A percentile compares a stretch with the other conserved stretches of the same genome.
phyloP scores from a whole-genome alignment of 2,329 filamentous ascomycete species.

The Tympanopsis confertula region DNA sequence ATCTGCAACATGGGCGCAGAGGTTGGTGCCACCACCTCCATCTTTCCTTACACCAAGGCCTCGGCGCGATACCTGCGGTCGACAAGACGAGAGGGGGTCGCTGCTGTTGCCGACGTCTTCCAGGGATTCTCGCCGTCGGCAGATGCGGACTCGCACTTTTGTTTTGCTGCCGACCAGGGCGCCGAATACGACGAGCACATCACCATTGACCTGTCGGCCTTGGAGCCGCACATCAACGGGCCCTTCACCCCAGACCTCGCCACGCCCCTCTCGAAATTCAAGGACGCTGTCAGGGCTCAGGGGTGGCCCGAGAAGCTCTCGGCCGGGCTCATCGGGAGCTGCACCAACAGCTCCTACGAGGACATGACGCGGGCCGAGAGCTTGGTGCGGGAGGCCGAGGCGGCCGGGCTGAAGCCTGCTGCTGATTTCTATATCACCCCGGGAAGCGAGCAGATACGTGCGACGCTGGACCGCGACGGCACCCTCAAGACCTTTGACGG shows the following conservation, averaged over 20 bases:
- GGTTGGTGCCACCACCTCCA: constrained; percentile 87
- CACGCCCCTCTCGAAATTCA: constrained; percentile 83
- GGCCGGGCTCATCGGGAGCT: constrained; percentile 90
- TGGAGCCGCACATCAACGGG: constrained; percentile 94
- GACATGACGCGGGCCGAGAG: constrained; percentile 95
- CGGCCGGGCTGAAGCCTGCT: constrained; percentile 80
- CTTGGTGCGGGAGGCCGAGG: constrained; percentile 79
- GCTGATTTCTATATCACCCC: constrained; percentile 93
- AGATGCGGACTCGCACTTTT: constrained; percentile 39
- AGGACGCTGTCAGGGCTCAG: constrained; percentile 70
- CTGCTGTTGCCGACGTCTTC: constrained; percentile 51
- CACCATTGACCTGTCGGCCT: constrained; percentile 75
- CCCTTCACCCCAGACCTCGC: constrained; percentile 94
- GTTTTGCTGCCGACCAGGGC: constrained; percentile 66
- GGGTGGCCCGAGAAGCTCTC: constrained; percentile 85
- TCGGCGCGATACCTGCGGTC: constrained; percentile 78
- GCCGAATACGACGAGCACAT: constrained; percentile 86
- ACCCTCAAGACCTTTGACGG: constrained; percentile 76
- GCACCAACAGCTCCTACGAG: constrained; percentile 97
- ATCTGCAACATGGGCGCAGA: constrained; percentile 80
- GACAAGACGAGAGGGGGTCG: constrained; percentile 66
- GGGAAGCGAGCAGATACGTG: constrained; percentile 90
- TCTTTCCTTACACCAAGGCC: constrained; percentile 82
- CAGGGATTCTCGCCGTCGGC: constrained; percentile 34
- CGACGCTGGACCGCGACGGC: constrained; percentile 79